These are phyloP conservation scores for Naumovozyma dairenensis DNA, from an alignment of 805 yeast genomes.

Conservation along the genomic window DNA sequence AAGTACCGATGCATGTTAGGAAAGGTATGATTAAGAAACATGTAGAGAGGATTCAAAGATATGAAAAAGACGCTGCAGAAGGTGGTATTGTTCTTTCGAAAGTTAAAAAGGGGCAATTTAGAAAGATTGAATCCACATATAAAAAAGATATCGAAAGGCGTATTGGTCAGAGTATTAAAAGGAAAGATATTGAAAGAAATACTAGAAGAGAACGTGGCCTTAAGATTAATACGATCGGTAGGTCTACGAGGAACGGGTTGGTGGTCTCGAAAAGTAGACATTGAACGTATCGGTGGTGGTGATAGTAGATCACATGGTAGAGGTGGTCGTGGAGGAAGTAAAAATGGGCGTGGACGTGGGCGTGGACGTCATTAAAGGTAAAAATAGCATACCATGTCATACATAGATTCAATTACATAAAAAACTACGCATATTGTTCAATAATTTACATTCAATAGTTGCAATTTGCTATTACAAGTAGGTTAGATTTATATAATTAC, in stretches of 20 bases:
- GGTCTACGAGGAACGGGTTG: constrained; percentile 69
- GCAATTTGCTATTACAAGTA: too few relatives aligned
- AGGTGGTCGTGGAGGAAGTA: constrained; percentile 1
- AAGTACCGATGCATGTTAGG: constrained; percentile 82
- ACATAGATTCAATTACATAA: too few relatives aligned
- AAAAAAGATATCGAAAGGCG: constrained; percentile 30
- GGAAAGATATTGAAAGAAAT: constrained; percentile 32
- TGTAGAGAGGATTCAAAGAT: constrained; percentile 40
- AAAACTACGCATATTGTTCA: too few relatives aligned
- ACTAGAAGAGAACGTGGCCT: constrained; percentile 65
- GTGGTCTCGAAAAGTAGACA: constrained; percentile 58
- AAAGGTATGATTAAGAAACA: constrained; percentile 69
- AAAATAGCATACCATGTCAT: not conserved
- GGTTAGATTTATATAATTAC: too few relatives aligned
- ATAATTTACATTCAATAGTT: too few relatives aligned
- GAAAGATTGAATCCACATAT: constrained; percentile 44
- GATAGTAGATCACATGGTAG: not conserved
- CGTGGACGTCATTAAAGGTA: not conserved
- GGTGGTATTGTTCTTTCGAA: constrained; percentile 84
- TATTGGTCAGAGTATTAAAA: constrained; percentile 43
- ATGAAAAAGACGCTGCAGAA: constrained; percentile 71
- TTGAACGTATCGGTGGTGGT: constrained; percentile 28
- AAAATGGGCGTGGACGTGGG: constrained; percentile 2
- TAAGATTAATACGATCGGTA: constrained; percentile 66
- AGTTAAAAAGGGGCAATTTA: constrained; percentile 54